Evolutionary conservation across 2,329 filamentous ascomycete species (phyloP).

Genomic region (Aspergillus caelatus): DNA sequence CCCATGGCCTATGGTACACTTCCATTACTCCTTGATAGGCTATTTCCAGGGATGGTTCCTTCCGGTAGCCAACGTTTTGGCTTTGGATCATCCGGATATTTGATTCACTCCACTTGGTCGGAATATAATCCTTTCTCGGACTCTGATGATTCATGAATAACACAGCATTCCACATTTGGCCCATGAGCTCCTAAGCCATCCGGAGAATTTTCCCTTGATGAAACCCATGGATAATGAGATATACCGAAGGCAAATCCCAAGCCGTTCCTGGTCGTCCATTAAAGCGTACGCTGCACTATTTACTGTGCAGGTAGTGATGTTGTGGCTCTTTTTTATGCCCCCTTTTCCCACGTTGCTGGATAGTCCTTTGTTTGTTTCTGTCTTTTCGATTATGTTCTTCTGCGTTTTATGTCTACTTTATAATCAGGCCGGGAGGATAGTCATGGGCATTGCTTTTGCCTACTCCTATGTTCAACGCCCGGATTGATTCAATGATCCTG

Average conservation of each 20-base stretch:
- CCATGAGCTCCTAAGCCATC: not conserved
- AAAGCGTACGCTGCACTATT: not conserved
- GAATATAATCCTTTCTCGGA: not conserved
- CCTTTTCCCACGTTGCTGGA: not conserved
- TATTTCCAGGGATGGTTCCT: slow-evolving; percentile 5
- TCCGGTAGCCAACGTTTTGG: slow-evolving; percentile 3
- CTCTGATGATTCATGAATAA: not conserved
- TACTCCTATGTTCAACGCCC: not conserved
- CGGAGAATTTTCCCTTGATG: not conserved
- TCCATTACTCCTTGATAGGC: slow-evolving; percentile 3
- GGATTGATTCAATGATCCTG: not conserved
- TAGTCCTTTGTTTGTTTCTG: not conserved
- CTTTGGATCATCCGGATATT: not conserved
- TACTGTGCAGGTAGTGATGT: not conserved
- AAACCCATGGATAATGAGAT: slow-evolving; percentile 3
- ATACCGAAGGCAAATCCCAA: not conserved
- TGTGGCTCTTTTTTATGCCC: not conserved
- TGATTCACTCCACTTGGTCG: not conserved
- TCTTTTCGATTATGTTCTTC: not conserved
- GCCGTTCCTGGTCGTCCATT: not conserved
- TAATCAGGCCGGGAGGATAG: not conserved
- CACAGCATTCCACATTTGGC: slow-evolving; percentile 1
- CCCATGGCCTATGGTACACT: not conserved
- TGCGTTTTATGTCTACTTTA: not conserved
- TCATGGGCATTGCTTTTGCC: not conserved